Evolutionary conservation across 768 basidiomycete species (phyloP).

Genomic region (Crucibulum laeve): DNA sequence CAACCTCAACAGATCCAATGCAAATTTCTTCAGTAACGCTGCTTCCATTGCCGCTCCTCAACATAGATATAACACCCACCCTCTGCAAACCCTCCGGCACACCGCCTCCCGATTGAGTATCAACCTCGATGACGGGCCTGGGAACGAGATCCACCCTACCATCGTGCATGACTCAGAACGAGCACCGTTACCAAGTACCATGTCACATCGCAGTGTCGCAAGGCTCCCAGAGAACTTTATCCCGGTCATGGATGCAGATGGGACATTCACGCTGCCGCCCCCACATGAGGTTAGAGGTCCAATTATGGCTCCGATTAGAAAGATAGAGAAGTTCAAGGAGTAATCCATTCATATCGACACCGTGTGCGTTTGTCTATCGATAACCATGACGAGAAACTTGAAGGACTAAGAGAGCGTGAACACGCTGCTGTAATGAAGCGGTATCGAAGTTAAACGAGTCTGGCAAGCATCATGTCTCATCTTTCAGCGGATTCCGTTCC

Average conservation of each 20-base stretch:
- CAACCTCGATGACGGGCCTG: constrained; percentile 4
- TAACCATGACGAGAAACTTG: too few relatives aligned
- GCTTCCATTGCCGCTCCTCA: not conserved
- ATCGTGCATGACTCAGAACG: constrained; percentile 13
- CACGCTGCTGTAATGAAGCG: too few relatives aligned
- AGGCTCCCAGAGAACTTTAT: constrained; percentile 48
- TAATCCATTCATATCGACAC: constrained; percentile 1
- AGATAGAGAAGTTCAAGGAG: not conserved
- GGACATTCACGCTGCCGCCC: constrained; percentile 44
- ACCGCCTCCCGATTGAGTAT: not conserved
- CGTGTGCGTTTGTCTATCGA: constrained; percentile 5
- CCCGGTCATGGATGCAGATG: constrained; percentile 33
- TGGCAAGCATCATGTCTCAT: too few relatives aligned
- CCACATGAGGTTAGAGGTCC: constrained; percentile 41
- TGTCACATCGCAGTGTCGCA: constrained; percentile 20
- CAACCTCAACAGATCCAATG: not conserved
- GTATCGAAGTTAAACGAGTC: too few relatives aligned
- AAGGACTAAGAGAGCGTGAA: too few relatives aligned
- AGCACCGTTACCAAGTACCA: too few relatives aligned
- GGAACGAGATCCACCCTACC: constrained; percentile 13
- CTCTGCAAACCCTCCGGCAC: not conserved
- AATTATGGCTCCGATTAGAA: constrained; percentile 10
- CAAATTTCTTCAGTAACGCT: too few relatives aligned
- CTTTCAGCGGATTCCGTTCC: too few relatives aligned
- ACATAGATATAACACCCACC: not conserved